Percentiles rank a stretch among this genome's conserved stretches.
These are phyloP conservation scores for Babesia divergens DNA, from an alignment of 169 alveolate genomes.

Conservation along the genomic window DNA sequence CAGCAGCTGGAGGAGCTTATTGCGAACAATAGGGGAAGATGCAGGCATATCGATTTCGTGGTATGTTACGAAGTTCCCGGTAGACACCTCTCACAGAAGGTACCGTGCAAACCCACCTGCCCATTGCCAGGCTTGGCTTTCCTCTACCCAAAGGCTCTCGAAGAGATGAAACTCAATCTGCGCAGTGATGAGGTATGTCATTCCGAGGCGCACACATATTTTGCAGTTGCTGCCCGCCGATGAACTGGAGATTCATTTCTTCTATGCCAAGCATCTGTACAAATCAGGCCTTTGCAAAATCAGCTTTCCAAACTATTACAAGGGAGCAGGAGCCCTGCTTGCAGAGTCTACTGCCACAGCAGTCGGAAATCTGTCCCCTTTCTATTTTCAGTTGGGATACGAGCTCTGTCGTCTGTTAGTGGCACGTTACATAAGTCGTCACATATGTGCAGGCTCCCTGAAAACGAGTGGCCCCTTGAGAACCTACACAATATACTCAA, in stretches of 20 bases:
- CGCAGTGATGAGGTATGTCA: conserved; percentile 68
- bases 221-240: conserved; percentile 47
- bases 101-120: conserved; percentile 70
- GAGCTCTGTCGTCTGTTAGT: conserved; percentile 70
- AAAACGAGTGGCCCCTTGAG: conserved; percentile 81
- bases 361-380: conserved; percentile 68
- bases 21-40: conserved; percentile 5
- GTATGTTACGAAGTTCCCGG: neutral
- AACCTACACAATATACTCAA: conserved; percentile 64
- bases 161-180: conserved; percentile 62
- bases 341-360: conserved; percentile 78
- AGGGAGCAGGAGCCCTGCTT: conserved; percentile 73
- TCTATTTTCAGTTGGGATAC: conserved; percentile 72
- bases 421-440: neutral
- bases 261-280: conserved; percentile 60
- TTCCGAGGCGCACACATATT: neutral
- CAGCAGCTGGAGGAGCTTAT: conserved; percentile 42
- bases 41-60: conserved; percentile 42
- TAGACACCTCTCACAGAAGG: conserved; percentile 43
- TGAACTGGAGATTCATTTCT: conserved; percentile 42
- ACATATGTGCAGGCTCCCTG: conserved; percentile 64
- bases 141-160: conserved; percentile 69
- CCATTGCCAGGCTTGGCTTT: conserved; percentile 74
- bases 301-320: conserved; percentile 69
- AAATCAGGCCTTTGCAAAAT: conserved; percentile 71